A percentile compares a stretch with the other conserved stretches of the same genome.
These are phyloP conservation scores for Yamadazyma kitorensis DNA, from an alignment of 805 yeast species.

Conservation along the genomic window DNA sequence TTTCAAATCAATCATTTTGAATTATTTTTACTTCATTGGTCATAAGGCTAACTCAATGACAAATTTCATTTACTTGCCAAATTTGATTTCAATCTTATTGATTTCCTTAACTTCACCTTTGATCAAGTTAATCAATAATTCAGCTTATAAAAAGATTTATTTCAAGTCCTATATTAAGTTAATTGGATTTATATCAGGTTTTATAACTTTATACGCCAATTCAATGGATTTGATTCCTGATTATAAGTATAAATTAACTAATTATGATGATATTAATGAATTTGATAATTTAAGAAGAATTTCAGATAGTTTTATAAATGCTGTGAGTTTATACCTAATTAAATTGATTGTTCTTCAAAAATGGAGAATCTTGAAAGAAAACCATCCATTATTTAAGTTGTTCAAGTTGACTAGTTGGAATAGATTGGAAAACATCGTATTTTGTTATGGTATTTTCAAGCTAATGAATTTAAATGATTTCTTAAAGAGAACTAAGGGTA, in stretches of 20 bases:
- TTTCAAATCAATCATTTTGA: constrained; percentile 11
- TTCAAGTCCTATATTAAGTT: constrained; percentile 33
- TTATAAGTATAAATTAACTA: constrained; percentile 12
- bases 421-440: constrained; percentile 27
- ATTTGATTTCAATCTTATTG: constrained; percentile 31
- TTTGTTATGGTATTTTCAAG: constrained; percentile 36
- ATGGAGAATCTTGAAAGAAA: constrained; percentile 41
- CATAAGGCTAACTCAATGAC: constrained; percentile 28
- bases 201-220: constrained; percentile 23
- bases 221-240: constrained; percentile 20
- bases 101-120: constrained; percentile 34
- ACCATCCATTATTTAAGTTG: constrained; percentile 31
- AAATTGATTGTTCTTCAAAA: constrained; percentile 35
- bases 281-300: constrained; percentile 18
- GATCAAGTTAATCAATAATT: constrained; percentile 18
- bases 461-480: constrained; percentile 37
- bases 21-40: constrained; percentile 18
- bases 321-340: constrained; percentile 29
- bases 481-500: constrained; percentile 18
- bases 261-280: constrained; percentile 10
- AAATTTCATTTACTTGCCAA: constrained; percentile 37
- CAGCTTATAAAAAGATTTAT: constrained; percentile 18
- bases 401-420: constrained; percentile 29
- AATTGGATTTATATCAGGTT: constrained; percentile 35
- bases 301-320: constrained; percentile 24